Evolutionary conservation across 345 rosid genomes (phyloP).

Genomic region (Microcos paniculata): DNA sequence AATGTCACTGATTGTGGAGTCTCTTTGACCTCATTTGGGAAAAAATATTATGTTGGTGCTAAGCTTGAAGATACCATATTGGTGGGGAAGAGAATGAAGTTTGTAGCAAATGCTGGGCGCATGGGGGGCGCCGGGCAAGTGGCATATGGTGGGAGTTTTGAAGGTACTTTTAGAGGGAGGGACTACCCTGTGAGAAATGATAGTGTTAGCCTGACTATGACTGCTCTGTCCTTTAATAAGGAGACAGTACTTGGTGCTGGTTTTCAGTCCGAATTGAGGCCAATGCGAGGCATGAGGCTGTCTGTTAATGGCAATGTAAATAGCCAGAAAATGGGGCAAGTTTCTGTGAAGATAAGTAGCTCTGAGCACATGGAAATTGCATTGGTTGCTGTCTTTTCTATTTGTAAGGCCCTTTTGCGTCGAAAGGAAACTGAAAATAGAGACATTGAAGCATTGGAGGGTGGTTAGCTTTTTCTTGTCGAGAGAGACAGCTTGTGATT

Average conservation of each 20-base stretch:
- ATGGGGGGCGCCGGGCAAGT: slow-evolving; percentile 59
- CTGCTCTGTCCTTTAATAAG: slow-evolving; percentile 61
- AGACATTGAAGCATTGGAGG: slow-evolving; percentile 37
- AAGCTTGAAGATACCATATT: slow-evolving; percentile 75
- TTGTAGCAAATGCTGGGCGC: slow-evolving; percentile 62
- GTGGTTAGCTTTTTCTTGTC: slow-evolving; percentile 19
- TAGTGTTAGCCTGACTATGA: slow-evolving; percentile 48
- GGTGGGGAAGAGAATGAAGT: slow-evolving; percentile 70
- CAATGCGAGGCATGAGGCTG: slow-evolving; percentile 50
- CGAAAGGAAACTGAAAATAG: slow-evolving; percentile 37
- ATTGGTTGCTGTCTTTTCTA: slow-evolving; percentile 52
- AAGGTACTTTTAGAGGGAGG: slow-evolving; percentile 70
- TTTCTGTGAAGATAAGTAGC: slow-evolving; percentile 61
- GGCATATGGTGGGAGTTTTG: slow-evolving; percentile 76
- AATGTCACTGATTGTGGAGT: slow-evolving; percentile 64
- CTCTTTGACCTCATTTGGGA: slow-evolving; percentile 58
- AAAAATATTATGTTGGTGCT: slow-evolving; percentile 64
- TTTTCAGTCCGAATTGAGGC: slow-evolving; percentile 67
- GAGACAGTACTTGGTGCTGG: slow-evolving; percentile 75
- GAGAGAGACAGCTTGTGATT: background rate
- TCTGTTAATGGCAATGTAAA: slow-evolving; percentile 63
- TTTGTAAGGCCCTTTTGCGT: slow-evolving; percentile 48
- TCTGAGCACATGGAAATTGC: slow-evolving; percentile 76
- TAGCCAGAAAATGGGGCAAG: slow-evolving; percentile 72
- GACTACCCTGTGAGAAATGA: slow-evolving; percentile 79